phyloP scores from a whole-genome alignment of 208 protist genomes.

The Trypanosoma boissoni region DNA sequence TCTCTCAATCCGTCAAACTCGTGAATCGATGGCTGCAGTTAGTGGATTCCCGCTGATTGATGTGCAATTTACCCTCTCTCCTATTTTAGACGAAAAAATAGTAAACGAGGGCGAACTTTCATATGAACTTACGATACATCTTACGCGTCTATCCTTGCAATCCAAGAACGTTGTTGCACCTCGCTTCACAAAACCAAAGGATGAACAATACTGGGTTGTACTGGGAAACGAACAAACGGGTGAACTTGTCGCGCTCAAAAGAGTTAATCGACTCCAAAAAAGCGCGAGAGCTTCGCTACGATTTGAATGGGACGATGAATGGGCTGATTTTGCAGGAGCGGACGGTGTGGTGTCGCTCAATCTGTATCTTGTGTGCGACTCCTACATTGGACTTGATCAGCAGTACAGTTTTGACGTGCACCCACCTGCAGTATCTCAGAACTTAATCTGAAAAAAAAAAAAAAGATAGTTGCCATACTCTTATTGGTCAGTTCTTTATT shows the following conservation, averaged over 20 bases:
- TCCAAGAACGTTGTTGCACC: constrained; percentile 74
- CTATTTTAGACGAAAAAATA: constrained; percentile 2
- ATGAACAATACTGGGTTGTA: constrained; percentile 92
- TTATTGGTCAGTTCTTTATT: background rate
- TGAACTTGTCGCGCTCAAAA: constrained; percentile 92
- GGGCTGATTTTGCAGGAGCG: constrained; percentile 34
- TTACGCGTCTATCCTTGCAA: constrained; percentile 58
- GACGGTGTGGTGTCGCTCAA: constrained; percentile 45
- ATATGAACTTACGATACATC: constrained; percentile 56
- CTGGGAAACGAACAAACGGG: constrained; percentile 78
- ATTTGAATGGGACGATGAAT: constrained; percentile 91
- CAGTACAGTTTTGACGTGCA: constrained; percentile 74
- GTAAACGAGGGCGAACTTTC: constrained; percentile 31
- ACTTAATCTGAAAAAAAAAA: background rate
- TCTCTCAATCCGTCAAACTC: constrained; percentile 42
- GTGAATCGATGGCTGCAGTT: constrained; percentile 76
- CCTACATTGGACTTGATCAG: constrained; percentile 91
- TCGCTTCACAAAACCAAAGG: constrained; percentile 87
- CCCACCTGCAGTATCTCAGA: constrained; percentile 6
- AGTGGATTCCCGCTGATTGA: constrained; percentile 73
- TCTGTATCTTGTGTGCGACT: constrained; percentile 89
- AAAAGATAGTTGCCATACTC: background rate
- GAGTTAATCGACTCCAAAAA: constrained; percentile 68
- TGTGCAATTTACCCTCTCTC: constrained; percentile 51
- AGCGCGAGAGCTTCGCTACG: constrained; percentile 45